A percentile compares a stretch with the other conserved stretches of the same genome.
Evolutionary conservation across 169 alveolate genomes (phyloP).

Genomic region (Theileria sp.): DNA sequence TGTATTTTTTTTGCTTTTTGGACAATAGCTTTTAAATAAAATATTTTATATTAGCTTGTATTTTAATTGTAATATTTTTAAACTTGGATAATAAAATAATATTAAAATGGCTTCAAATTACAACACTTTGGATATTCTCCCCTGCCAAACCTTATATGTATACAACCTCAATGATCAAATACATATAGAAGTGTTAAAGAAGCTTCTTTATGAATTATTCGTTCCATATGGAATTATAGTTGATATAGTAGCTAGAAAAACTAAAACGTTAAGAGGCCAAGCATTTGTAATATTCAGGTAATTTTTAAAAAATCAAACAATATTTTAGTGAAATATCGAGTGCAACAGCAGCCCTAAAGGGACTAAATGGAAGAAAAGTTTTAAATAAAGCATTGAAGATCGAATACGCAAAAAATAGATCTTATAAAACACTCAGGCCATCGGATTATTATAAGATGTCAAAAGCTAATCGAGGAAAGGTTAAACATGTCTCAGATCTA

Average conservation of each 20-base stretch:
- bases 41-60: background rate
- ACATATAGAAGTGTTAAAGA: slow-evolving; percentile 69
- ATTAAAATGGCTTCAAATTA: slow-evolving; percentile 30
- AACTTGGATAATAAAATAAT: background rate
- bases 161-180: slow-evolving; percentile 78
- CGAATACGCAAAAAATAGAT: slow-evolving; percentile 76
- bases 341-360: slow-evolving; percentile 80
- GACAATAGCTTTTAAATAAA: slow-evolving; percentile 84
- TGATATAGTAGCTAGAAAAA: slow-evolving; percentile 72
- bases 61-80: background rate
- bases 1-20: slow-evolving; percentile 86
- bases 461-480: slow-evolving; percentile 17
- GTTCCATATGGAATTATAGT: slow-evolving; percentile 77
- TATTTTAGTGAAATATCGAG: slow-evolving; percentile 69
- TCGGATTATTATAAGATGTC: slow-evolving; percentile 69
- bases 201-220: slow-evolving; percentile 77
- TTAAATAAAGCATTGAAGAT: slow-evolving; percentile 72
- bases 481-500: background rate
- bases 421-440: slow-evolving; percentile 66
- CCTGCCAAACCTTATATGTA: slow-evolving; percentile 81
- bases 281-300: slow-evolving; percentile 81
- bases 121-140: slow-evolving; percentile 70
- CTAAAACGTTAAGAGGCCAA: slow-evolving; percentile 77
- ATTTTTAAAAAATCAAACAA: background rate
- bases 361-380: slow-evolving; percentile 74